phyloP scores from a whole-genome alignment of 208 protist species.

The Novymonas esmeraldas region DNA sequence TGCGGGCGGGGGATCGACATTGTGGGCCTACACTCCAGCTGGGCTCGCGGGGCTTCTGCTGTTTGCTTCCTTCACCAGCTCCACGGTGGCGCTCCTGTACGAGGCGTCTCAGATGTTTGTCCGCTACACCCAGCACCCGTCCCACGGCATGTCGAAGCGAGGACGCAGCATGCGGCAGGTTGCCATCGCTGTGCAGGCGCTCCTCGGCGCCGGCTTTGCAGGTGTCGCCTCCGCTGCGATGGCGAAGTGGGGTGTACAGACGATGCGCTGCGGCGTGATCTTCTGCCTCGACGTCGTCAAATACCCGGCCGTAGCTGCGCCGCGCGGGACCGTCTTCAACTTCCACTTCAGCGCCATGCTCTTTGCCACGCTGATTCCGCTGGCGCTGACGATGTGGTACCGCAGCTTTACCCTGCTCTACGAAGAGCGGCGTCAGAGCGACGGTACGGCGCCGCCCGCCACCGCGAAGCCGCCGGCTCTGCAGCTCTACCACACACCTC shows the following conservation, averaged over 20 bases:
- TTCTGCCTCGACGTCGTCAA: slow-evolving; percentile 36
- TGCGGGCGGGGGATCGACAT: slow-evolving; percentile 8
- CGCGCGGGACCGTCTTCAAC: slow-evolving; percentile 27
- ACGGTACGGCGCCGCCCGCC: background rate
- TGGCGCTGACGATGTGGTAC: slow-evolving; percentile 24
- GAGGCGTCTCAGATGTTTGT: slow-evolving; percentile 22
- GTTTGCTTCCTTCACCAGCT: slow-evolving; percentile 2
- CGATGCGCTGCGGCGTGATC: slow-evolving; percentile 30
- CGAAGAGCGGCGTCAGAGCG: background rate
- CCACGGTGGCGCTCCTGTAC: slow-evolving; percentile 5
- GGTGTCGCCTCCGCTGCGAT: slow-evolving; percentile 8
- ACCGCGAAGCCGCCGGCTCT: slow-evolving; percentile 5
- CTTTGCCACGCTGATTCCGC: slow-evolving; percentile 34
- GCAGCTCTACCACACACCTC: background rate
- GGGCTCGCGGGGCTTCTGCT: slow-evolving; percentile 8
- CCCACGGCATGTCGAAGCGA: background rate
- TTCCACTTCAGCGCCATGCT: slow-evolving; percentile 20
- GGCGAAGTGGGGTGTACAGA: slow-evolving; percentile 26
- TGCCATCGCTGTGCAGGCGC: background rate
- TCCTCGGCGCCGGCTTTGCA: slow-evolving; percentile 16
- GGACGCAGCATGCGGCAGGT: background rate
- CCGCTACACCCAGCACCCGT: slow-evolving; percentile 5
- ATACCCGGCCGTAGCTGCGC: background rate
- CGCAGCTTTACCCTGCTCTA: slow-evolving; percentile 5
- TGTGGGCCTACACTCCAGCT: slow-evolving; percentile 17